Conservation (phyloP, 2,329 filamentous ascomycete species). For the Phaeomoniella chlamydospora region DNA sequence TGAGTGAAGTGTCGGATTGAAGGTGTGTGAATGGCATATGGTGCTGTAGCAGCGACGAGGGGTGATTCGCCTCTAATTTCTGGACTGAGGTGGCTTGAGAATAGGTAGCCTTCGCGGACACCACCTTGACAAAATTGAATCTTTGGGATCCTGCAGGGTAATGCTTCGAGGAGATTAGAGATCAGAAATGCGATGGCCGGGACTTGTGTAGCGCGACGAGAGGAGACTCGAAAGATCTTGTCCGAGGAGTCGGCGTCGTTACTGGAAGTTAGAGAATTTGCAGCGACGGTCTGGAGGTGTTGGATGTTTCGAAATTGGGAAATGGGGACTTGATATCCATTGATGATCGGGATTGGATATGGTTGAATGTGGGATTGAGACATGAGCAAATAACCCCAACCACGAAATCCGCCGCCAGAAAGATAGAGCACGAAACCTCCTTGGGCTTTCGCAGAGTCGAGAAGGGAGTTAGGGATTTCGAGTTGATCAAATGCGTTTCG, state of each 20-base stretch:
- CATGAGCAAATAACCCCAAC: conserved; percentile 84
- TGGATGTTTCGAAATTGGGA: conserved; percentile 56
- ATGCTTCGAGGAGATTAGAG: conserved; percentile 53
- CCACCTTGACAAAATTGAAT: conserved; percentile 81
- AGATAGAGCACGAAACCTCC: conserved; percentile 60
- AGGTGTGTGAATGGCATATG: conserved; percentile 31
- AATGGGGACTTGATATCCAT: conserved; percentile 55
- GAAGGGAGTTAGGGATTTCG: conserved; percentile 38
- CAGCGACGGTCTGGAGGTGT: conserved; percentile 70
- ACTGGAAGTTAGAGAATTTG: conserved; percentile 50
- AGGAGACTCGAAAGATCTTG: conserved; percentile 60
- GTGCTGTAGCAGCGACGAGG: conserved; percentile 44
- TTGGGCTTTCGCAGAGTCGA: conserved; percentile 24
- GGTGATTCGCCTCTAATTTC: conserved; percentile 51
- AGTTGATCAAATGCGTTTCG: conserved; percentile 43
- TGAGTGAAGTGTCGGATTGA: conserved; percentile 31
- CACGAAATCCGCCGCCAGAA: conserved; percentile 78
- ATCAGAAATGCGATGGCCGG: conserved; percentile 71
- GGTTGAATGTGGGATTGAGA: conserved; percentile 56
- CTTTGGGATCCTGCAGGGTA: conserved; percentile 51
- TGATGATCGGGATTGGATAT: conserved; percentile 73
- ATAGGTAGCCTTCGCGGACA: conserved; percentile 70
- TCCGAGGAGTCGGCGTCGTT: conserved; percentile 16
- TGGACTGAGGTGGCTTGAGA: conserved; percentile 40
- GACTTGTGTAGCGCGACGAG: conserved; percentile 64